Evolutionary conservation across 495 filamentous ascomycete genomes (phyloP).

Genomic region (Margaritispora aquatica): DNA sequence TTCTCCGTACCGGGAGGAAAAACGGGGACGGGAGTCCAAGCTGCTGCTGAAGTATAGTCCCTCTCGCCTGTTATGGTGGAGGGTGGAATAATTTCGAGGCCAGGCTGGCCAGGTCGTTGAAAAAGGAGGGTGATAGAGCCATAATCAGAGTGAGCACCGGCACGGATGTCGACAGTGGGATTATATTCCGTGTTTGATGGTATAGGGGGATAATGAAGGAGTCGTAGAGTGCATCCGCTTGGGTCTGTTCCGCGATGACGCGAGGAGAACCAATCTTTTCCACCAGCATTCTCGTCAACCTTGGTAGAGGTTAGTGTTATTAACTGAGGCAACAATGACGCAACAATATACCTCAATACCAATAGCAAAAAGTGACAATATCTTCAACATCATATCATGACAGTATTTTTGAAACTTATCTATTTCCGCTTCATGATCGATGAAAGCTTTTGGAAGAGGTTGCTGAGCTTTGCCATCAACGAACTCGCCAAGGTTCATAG

Average conservation of each 20-base stretch:
- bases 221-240: slow-evolving; percentile 72
- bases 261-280: slow-evolving; percentile 62
- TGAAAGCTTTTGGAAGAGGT: slow-evolving; percentile 64
- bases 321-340: background rate
- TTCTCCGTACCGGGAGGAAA: slow-evolving; percentile 42
- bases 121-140: slow-evolving; percentile 85
- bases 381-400: slow-evolving; percentile 62
- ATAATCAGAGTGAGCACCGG: slow-evolving; percentile 86
- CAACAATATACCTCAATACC: slow-evolving; percentile 45
- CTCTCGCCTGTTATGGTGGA: slow-evolving; percentile 1
- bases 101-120: slow-evolving; percentile 74
- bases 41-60: slow-evolving; percentile 6
- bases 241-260: slow-evolving; percentile 53
- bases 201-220: slow-evolving; percentile 71
- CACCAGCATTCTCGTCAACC: slow-evolving; percentile 38
- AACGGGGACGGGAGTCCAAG: slow-evolving; percentile 60
- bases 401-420: slow-evolving; percentile 60
- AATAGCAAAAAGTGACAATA: slow-evolving; percentile 69
- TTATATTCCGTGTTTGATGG: slow-evolving; percentile 33
- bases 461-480: slow-evolving; percentile 66
- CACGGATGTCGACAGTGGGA: slow-evolving; percentile 54
- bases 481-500: slow-evolving; percentile 89
- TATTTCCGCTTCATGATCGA: slow-evolving; percentile 52
- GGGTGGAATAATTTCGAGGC: slow-evolving; percentile 74
- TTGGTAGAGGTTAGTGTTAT: background rate